phyloP scores from a whole-genome alignment of 129 eudicot species.

The Tanacetum coccineum region DNA sequence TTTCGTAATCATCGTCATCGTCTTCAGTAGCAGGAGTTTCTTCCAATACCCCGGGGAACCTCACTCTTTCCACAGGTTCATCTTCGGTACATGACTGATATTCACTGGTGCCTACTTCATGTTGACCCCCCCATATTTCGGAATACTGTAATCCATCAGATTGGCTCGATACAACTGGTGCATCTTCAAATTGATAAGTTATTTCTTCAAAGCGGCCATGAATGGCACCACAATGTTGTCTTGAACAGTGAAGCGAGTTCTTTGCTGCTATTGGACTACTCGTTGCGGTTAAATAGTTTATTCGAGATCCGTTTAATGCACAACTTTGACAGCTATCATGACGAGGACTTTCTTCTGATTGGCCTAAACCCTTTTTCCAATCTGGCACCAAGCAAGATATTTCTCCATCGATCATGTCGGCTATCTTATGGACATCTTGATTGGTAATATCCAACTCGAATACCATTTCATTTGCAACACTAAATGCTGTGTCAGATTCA shows the following conservation, averaged over 20 bases:
- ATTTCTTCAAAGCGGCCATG: constrained; percentile 92
- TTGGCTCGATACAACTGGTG: constrained; percentile 61
- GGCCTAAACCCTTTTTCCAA: constrained; percentile 46
- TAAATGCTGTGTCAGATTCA: constrained; percentile 70
- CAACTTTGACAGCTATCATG: constrained; percentile 15
- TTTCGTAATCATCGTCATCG: constrained; percentile 43
- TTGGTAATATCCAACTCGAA: constrained; percentile 77
- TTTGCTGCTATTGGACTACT: constrained; percentile 2
- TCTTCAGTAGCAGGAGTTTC: background rate
- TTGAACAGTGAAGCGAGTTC: constrained; percentile 35
- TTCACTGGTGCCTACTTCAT: constrained; percentile 13
- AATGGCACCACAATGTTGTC: constrained; percentile 47
- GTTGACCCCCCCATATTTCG: constrained; percentile 43
- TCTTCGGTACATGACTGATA: too few relatives aligned
- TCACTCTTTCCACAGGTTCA: too few relatives aligned
- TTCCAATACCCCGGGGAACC: too few relatives aligned
- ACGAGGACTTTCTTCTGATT: constrained; percentile 31
- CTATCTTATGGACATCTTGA: constrained; percentile 85
- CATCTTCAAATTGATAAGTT: constrained; percentile 50
- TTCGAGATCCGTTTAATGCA: constrained; percentile 27
- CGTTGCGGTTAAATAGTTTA: background rate
- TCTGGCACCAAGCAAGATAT: constrained; percentile 66
- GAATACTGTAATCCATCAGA: constrained; percentile 41
- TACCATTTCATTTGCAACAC: constrained; percentile 89
- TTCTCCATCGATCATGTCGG: constrained; percentile 78